Percentiles rank a stretch among this genome's conserved stretches.
Evolutionary conservation across 768 basidiomycete genomes (phyloP).

Genomic region (Kondoa subrosea): DNA sequence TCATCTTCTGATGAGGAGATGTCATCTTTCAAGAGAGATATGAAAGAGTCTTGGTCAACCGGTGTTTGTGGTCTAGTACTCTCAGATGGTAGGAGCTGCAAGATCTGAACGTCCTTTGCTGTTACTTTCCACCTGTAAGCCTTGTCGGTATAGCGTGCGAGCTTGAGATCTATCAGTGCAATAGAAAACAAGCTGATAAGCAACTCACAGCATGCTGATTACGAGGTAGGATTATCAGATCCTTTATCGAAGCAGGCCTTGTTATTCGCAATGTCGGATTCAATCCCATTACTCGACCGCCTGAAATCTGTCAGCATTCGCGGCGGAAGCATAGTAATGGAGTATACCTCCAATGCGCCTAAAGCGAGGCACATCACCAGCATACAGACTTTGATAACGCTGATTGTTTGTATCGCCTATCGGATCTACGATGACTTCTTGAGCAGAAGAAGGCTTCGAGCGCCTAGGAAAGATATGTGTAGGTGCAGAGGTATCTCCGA

Average conservation of each 20-base stretch:
- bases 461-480: not conserved
- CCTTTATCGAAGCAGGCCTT: slow-evolving; percentile 10
- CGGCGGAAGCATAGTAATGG: not conserved
- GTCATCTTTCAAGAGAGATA: slow-evolving; percentile 5
- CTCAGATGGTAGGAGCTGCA: slow-evolving; percentile 13
- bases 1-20: not conserved
- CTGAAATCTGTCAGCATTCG: not conserved
- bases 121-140: slow-evolving; percentile 13
- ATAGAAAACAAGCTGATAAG: not conserved
- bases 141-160: slow-evolving; percentile 21
- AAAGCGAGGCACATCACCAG: slow-evolving; percentile 21
- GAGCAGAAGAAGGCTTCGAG: not conserved
- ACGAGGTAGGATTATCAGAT: slow-evolving; percentile 16
- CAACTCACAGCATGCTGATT: slow-evolving; percentile 12
- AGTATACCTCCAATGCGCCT: not conserved
- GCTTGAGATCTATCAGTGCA: accelerated
- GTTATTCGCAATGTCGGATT: slow-evolving; percentile 22
- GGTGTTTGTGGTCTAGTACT: slow-evolving; percentile 7
- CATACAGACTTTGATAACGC: slow-evolving; percentile 19
- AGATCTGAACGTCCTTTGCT: slow-evolving; percentile 16
- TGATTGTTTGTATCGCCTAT: slow-evolving; percentile 20
- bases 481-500: not conserved
- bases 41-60: slow-evolving; percentile 3
- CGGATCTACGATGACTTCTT: not conserved
- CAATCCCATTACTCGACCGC: slow-evolving; percentile 19